phyloP scores from a whole-genome alignment of 352 stramenopile genomes.

The Elongisporangium senticosum region DNA sequence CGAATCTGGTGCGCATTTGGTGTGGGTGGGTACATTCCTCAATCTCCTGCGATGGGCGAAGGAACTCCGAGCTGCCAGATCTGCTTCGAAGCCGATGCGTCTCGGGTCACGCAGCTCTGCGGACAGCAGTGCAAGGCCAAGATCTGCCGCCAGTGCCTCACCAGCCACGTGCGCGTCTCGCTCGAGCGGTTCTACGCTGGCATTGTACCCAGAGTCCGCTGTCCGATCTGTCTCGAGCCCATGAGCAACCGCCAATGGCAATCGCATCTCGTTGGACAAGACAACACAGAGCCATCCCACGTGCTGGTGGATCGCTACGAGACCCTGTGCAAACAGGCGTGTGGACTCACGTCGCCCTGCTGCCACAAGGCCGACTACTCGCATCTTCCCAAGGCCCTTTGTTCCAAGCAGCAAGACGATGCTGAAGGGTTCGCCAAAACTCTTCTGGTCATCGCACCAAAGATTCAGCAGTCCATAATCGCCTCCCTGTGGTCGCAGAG shows the following conservation, averaged over 20 bases:
- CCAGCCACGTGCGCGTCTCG: conserved; percentile 16
- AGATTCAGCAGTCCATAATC: no score
- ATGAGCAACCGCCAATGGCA: conserved; percentile 20
- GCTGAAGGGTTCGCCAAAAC: no score
- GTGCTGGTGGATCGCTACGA: conserved; percentile 6
- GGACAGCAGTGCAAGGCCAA: conserved; percentile 16
- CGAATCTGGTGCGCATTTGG: no score
- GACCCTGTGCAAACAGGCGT: conserved; percentile 18
- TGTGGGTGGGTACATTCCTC: no score
- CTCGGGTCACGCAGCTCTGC: conserved; percentile 18
- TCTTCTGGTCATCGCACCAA: not conserved
- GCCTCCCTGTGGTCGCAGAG: conserved; percentile 5
- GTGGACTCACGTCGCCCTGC: conserved; percentile 17
- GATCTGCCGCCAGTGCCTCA: conserved; percentile 27
- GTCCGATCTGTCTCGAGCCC: conserved; percentile 17
- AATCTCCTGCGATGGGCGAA: no score
- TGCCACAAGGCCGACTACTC: conserved; percentile 30
- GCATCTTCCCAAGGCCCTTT: conserved; percentile 17
- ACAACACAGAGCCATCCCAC: not conserved
- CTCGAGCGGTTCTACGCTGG: conserved; percentile 27
- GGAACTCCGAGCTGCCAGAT: conserved; percentile 29
- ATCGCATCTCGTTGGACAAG: not conserved
- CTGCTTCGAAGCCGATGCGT: conserved; percentile 20
- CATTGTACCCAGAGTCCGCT: conserved; percentile 31
- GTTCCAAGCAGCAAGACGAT: not conserved